Evolutionary conservation across 305 asterid genomes (phyloP).

Genomic region (Andrographis paniculata): DNA sequence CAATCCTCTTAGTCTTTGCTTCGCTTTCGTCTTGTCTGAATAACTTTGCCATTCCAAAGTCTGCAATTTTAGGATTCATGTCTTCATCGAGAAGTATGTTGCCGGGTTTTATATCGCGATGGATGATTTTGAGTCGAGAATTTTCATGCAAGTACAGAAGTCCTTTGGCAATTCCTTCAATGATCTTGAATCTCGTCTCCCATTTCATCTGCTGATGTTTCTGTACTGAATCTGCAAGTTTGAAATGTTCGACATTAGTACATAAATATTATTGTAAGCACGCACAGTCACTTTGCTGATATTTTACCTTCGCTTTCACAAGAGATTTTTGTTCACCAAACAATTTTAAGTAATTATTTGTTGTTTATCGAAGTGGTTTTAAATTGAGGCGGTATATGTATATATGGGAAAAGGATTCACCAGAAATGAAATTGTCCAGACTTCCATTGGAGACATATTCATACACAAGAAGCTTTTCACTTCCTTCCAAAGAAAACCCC

Average conservation of each 20-base stretch:
- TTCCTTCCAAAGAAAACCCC: constrained; percentile 24
- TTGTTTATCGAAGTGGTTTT: no score
- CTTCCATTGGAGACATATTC: constrained; percentile 25
- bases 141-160: constrained; percentile 36
- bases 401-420: constrained; percentile 8
- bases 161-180: constrained; percentile 29
- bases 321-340: no score
- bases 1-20: constrained; percentile 23
- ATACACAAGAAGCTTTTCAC: constrained; percentile 22
- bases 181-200: constrained; percentile 18
- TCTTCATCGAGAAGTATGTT: constrained; percentile 30
- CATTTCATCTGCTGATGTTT: neutral
- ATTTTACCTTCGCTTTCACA: no score
- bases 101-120: constrained; percentile 35
- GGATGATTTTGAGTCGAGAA: constrained; percentile 28
- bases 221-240: no score
- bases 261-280: no score
- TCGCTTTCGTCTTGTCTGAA: constrained; percentile 28
- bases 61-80: constrained; percentile 35
- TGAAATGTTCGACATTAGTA: no score
- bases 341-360: no score
- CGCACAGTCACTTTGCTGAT: no score
- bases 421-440: constrained; percentile 23
- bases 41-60: constrained; percentile 35
- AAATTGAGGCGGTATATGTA: no score